Conservation (phyloP, 140 eudicot genomes). For the Bidens hawaiensis region DNA sequence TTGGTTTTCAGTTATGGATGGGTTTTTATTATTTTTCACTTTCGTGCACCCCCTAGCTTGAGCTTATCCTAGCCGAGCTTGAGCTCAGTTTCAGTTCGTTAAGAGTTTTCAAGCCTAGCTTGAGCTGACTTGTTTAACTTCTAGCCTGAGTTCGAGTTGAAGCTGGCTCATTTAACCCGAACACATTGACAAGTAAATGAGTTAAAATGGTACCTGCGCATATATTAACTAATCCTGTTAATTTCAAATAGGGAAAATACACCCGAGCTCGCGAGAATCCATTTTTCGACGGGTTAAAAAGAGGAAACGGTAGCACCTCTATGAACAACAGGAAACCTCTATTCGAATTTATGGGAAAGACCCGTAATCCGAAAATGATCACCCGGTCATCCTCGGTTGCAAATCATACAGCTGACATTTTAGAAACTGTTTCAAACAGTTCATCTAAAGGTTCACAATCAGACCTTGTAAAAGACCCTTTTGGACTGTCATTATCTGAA, state of each 20-base stretch:
- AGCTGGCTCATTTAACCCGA: neutral
- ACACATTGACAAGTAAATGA: neutral
- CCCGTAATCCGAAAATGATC: constrained; percentile 17
- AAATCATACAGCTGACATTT: constrained; percentile 26
- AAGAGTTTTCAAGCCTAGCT: neutral
- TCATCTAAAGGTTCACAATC: constrained; percentile 33
- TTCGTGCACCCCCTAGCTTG: too few relatives aligned
- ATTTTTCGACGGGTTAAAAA: constrained; percentile 57
- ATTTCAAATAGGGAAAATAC: constrained; percentile 42
- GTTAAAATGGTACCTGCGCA: neutral
- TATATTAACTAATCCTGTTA: neutral
- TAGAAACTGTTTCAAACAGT: constrained; percentile 23
- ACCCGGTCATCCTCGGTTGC: constrained; percentile 46
- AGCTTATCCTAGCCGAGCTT: too few relatives aligned
- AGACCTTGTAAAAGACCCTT: constrained; percentile 35
- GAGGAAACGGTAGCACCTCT: constrained; percentile 49
- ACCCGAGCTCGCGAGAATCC: constrained; percentile 68
- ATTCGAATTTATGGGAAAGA: constrained; percentile 29
- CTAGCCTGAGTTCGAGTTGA: too few relatives aligned
- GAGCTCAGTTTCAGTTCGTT: too few relatives aligned
- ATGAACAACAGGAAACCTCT: constrained; percentile 24
- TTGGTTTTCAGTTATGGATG: too few relatives aligned
- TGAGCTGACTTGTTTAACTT: neutral
- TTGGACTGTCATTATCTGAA: constrained; percentile 25
- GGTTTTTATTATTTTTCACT: too few relatives aligned